A percentile compares a stretch with the other conserved stretches of the same genome.
phyloP scores from a whole-genome alignment of 192 early-diverging fungal species.

The Ambispora gerdemannii region DNA sequence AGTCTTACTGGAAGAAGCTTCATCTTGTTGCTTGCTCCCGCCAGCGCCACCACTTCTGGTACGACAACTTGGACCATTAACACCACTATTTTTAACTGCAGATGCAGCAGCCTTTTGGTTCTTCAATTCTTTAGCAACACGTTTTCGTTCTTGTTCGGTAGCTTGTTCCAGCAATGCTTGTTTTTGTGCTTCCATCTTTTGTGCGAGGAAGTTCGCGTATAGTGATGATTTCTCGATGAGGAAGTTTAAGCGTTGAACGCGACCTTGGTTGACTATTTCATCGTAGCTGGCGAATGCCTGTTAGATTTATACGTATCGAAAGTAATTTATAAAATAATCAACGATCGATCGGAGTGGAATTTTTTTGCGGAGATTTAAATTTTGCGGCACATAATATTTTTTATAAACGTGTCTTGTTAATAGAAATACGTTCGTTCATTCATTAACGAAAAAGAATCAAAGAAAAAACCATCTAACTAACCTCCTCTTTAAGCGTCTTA shows the following conservation, averaged over 20 bases:
- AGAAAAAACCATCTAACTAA: no score
- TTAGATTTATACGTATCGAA: background rate
- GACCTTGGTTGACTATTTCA: conserved; percentile 53
- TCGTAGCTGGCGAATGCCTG: conserved; percentile 67
- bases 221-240: conserved; percentile 79
- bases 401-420: conserved; percentile 36
- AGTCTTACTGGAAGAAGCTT: background rate
- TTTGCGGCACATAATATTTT: conserved; percentile 9
- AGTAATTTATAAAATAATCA: background rate
- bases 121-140: conserved; percentile 28
- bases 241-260: conserved; percentile 72
- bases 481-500: conserved; percentile 47
- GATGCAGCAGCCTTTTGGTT: conserved; percentile 15
- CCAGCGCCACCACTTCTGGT: no score
- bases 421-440: background rate
- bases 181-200: conserved; percentile 74
- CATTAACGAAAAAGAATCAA: no score
- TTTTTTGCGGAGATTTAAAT: background rate
- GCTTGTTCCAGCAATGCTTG: conserved; percentile 58
- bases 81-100: background rate
- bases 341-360: background rate
- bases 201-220: conserved; percentile 72
- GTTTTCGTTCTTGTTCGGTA: conserved; percentile 31
- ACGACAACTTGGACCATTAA: background rate
- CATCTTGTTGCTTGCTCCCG: no score